phyloP scores from a whole-genome alignment of 2,329 filamentous ascomycete genomes.

The Colletotrichum endophyticum region DNA sequence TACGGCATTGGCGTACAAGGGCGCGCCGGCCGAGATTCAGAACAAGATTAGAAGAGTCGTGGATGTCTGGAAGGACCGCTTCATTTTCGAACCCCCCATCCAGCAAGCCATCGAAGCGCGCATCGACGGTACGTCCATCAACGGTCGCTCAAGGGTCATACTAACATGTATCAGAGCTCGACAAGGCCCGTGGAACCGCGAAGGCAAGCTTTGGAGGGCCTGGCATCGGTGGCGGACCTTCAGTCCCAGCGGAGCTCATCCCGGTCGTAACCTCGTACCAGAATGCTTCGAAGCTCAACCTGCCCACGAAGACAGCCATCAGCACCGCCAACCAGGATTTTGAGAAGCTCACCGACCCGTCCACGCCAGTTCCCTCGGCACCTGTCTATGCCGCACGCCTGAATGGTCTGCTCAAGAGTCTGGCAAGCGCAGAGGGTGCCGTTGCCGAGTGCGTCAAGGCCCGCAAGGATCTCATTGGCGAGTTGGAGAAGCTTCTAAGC shows the following conservation, averaged over 20 bases:
- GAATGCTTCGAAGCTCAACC: conserved; percentile 73
- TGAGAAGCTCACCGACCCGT: conserved; percentile 78
- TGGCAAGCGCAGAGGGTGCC: conserved; percentile 87
- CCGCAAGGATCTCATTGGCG: conserved; percentile 76
- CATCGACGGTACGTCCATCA: conserved; percentile 68
- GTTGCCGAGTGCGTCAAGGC: conserved; percentile 90
- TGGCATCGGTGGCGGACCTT: conserved; percentile 62
- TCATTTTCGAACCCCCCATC: conserved; percentile 82
- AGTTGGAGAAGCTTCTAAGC: conserved; percentile 81
- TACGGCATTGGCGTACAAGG: conserved; percentile 89
- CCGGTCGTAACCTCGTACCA: conserved; percentile 78
- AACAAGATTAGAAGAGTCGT: conserved; percentile 86
- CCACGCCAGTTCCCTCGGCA: conserved; percentile 72
- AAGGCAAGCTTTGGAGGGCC: conserved; percentile 63
- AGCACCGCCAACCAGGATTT: conserved; percentile 81
- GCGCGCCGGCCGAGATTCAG: conserved; percentile 84
- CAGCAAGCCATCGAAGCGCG: conserved; percentile 81
- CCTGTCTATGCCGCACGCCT: conserved; percentile 92
- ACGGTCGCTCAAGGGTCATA: neutral
- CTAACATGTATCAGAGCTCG: conserved; percentile 55
- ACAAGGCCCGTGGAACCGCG: conserved; percentile 60
- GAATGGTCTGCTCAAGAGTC: conserved; percentile 85
- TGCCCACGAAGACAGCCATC: conserved; percentile 70
- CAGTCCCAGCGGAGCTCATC: conserved; percentile 77
- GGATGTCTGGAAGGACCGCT: conserved; percentile 89